These are phyloP conservation scores for Jamesozyma jinghongensis DNA, from an alignment of 805 yeast genomes.

Conservation along the genomic window DNA sequence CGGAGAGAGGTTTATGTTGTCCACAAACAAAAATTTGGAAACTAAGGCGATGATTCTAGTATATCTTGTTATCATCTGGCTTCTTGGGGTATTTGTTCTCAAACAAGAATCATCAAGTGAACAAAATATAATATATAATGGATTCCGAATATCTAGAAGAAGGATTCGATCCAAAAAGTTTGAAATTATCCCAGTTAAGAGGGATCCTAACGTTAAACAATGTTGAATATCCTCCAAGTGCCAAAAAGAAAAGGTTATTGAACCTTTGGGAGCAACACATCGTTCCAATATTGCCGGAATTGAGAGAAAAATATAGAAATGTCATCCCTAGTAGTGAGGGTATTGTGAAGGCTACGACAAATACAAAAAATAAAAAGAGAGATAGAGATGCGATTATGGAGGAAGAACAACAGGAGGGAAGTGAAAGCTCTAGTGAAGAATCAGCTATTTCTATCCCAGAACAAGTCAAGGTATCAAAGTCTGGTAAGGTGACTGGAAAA, in stretches of 20 bases:
- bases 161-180: constrained; percentile 59
- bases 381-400: constrained; percentile 3
- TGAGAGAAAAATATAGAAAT: constrained; percentile 23
- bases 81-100: too few relatives aligned
- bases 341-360: constrained; percentile 21
- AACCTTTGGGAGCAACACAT: constrained; percentile 49
- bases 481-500: too few relatives aligned
- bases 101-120: neutral
- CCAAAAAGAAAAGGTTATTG: constrained; percentile 61
- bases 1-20: too few relatives aligned
- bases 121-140: neutral
- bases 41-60: too few relatives aligned
- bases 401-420: constrained; percentile 5
- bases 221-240: constrained; percentile 50
- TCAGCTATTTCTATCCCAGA: too few relatives aligned
- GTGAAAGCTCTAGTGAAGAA: neutral
- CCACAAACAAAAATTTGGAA: too few relatives aligned
- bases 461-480: too few relatives aligned
- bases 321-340: constrained; percentile 28
- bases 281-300: constrained; percentile 37
- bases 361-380: neutral
- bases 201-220: constrained; percentile 53
- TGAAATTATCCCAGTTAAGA: constrained; percentile 64
- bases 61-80: too few relatives aligned
- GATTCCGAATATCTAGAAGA: constrained; percentile 16